phyloP scores from a whole-genome alignment of 805 yeast species.

The Candida oleophila region DNA sequence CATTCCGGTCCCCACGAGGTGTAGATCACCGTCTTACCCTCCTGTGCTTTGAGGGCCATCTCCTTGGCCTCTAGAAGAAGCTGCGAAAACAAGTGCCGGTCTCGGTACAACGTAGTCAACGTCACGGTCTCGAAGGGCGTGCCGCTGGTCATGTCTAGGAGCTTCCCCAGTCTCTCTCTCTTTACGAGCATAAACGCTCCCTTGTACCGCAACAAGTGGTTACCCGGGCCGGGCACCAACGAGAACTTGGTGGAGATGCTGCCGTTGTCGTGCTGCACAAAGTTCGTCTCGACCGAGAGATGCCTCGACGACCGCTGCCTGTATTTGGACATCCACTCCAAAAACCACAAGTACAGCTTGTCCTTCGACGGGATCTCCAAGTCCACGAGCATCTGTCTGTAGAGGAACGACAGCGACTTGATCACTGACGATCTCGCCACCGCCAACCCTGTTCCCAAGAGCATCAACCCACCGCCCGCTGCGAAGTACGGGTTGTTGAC shows the following conservation, averaged over 20 bases:
- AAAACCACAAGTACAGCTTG: conserved; percentile 90
- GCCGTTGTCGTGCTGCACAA: conserved; percentile 88
- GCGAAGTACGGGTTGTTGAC: conserved; percentile 91
- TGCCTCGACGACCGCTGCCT: conserved; percentile 78
- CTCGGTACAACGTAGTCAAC: conserved; percentile 83
- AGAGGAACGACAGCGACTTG: conserved; percentile 63
- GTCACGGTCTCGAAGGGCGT: conserved; percentile 97
- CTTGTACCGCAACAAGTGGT: conserved; percentile 79
- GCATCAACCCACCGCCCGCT: conserved; percentile 97
- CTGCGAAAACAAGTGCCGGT: conserved; percentile 65
- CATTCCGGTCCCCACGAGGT: conserved; percentile 98
- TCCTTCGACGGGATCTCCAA: conserved; percentile 92
- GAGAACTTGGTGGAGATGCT: conserved; percentile 83
- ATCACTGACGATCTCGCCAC: conserved; percentile 67
- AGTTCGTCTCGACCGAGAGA: conserved; percentile 84
- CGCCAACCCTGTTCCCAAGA: conserved; percentile 87
- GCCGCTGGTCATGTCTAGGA: conserved; percentile 86
- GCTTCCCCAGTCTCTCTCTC: conserved; percentile 85
- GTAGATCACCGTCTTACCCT: conserved; percentile 90
- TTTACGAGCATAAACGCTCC: conserved; percentile 87
- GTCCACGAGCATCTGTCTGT: conserved; percentile 85
- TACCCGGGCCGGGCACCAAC: conserved; percentile 97
- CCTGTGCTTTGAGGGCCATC: conserved; percentile 76
- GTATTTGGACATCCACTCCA: conserved; percentile 92
- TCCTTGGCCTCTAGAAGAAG: conserved; percentile 80